These are phyloP conservation scores for Trifolium subterraneum DNA, from an alignment of 306 rosid species.

Conservation along the genomic window DNA sequence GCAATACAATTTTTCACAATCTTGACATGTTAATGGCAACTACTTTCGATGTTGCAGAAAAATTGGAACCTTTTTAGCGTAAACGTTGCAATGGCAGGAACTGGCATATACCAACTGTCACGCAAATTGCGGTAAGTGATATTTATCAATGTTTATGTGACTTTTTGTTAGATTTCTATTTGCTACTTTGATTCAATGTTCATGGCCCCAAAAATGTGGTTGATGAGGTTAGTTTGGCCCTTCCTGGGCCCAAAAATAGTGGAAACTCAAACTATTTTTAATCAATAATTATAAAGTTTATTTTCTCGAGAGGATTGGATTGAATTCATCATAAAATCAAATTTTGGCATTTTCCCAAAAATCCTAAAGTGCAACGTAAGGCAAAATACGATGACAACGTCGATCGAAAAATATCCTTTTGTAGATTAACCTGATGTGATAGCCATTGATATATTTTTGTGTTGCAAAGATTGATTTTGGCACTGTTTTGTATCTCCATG, in stretches of 20 bases:
- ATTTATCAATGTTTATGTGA: not conserved
- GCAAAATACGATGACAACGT: slow-evolving; percentile 16
- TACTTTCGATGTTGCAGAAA: slow-evolving; percentile 62
- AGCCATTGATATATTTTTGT: slow-evolving; percentile 18
- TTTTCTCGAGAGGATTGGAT: not conserved
- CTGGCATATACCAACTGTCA: slow-evolving; percentile 85
- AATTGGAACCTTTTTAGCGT: slow-evolving; percentile 97
- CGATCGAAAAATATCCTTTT: slow-evolving; percentile 21
- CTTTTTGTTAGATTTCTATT: not conserved
- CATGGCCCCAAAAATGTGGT: not conserved
- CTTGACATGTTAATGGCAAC: slow-evolving; percentile 15
- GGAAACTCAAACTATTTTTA: not conserved
- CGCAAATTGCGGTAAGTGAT: slow-evolving; percentile 76
- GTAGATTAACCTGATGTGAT: slow-evolving; percentile 10
- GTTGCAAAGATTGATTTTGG: slow-evolving; percentile 30
- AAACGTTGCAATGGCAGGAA: slow-evolving; percentile 89
- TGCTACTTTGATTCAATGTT: not conserved
- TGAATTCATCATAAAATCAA: not conserved
- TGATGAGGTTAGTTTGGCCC: not conserved
- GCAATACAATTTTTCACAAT: slow-evolving; percentile 6
- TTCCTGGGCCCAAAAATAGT: not conserved
- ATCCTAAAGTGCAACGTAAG: not conserved
- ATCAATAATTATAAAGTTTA: not conserved
- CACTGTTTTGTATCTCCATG: slow-evolving; percentile 28
- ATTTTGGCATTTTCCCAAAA: not conserved